Evolutionary conservation across 768 basidiomycete genomes (phyloP), one percentile per base, ranked within the genome.

Genomic region (Boletus huronensis): DNA sequence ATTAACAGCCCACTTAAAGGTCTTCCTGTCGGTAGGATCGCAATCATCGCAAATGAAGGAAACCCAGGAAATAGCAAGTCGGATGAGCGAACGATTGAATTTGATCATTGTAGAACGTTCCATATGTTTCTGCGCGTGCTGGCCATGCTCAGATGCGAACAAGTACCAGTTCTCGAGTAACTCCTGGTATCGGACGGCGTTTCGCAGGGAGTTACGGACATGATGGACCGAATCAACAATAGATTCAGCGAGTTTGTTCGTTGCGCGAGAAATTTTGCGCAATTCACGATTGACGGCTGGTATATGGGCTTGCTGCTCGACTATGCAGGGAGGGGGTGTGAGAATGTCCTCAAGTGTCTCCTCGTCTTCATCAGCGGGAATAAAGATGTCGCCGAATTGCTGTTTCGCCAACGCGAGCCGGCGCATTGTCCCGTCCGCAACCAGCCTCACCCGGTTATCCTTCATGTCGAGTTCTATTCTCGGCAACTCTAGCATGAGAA

Each of bases 21-120:
- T 98, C 70, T 87, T 90, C 53, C 93, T 82, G 70, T 98, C 95
- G 32, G 91, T 88, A 8, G 95, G 93, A 62, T 97, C 91, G 74
- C 97, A 99, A 63, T 95, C 92, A 66, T 98, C 94, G 73, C 93
- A 97, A 59, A 98, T 96, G 77, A 99, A 98, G 41, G 93, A 88
- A 32, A 98, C 92, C 96, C 96, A 99, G 13, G 91, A 89, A 62
- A 98, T 98, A 10, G 95, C 93, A 49, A 98, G 81, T 56, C 85
- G 87, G 70, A 95, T 88, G 32, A 98, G 78, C 4, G 88, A 79
- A 7, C 88, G 82, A 65, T 90, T 88, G 72, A 97, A 96, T 60
- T 88, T 86, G 61, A 80, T 74, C 50, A 87, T 69, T 0, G 83
- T 77, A 0, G 81, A 65, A 16, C 80, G 81, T 61, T 96, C 93